A percentile compares a stretch with the other conserved stretches of the same genome.
Evolutionary conservation across 2,329 filamentous ascomycete genomes (phyloP).

Genomic region (Pyrenophora seminiperda): DNA sequence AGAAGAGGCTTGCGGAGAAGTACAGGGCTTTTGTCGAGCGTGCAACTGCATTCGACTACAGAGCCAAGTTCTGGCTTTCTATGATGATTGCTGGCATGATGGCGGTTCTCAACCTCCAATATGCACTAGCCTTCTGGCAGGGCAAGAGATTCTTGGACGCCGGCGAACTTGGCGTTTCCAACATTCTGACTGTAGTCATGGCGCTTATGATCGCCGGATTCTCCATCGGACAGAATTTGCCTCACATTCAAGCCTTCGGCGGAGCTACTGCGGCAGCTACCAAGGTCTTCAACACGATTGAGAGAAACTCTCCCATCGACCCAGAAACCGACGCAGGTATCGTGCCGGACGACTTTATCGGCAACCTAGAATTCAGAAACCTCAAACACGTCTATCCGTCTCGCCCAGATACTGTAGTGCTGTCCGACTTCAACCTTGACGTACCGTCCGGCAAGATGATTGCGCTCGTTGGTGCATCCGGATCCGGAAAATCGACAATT

Average conservation of each 20-base stretch:
- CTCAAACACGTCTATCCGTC: slow-evolving; percentile 96
- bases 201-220: slow-evolving; percentile 93
- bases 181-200: slow-evolving; percentile 84
- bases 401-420: slow-evolving; percentile 84
- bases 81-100: slow-evolving; percentile 86
- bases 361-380: slow-evolving; percentile 78
- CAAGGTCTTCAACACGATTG: slow-evolving; percentile 95
- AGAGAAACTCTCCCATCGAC: slow-evolving; percentile 83
- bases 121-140: slow-evolving; percentile 54
- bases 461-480: slow-evolving; percentile 90
- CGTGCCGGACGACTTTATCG: slow-evolving; percentile 73
- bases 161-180: slow-evolving; percentile 65
- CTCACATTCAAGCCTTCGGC: slow-evolving; percentile 85
- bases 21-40: slow-evolving; percentile 77
- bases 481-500: slow-evolving; percentile 93
- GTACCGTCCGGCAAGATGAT: slow-evolving; percentile 92
- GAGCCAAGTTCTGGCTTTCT: slow-evolving; percentile 72
- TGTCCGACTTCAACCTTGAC: slow-evolving; percentile 78
- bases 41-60: slow-evolving; percentile 77
- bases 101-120: slow-evolving; percentile 78
- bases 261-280: slow-evolving; percentile 80
- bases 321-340: slow-evolving; percentile 72
- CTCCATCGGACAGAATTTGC: slow-evolving; percentile 72
- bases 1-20: slow-evolving; percentile 84
- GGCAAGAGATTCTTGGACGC: slow-evolving; percentile 61